Base-by-base conservation (phyloP, 305 asterid species). In the Fraxinus sp. region DNA sequence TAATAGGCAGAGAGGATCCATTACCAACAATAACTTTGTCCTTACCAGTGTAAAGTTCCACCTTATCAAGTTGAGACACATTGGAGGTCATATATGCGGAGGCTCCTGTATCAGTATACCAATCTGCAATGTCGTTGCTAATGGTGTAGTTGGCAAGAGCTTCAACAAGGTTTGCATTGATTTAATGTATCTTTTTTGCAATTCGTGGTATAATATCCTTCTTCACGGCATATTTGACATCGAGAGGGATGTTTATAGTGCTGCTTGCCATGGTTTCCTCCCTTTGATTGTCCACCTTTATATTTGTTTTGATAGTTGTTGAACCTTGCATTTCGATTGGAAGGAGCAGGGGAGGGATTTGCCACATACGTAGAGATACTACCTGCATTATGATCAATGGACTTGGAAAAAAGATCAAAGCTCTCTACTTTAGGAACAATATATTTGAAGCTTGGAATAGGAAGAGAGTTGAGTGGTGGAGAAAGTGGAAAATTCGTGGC, bases 11-110 rank as follows among this genome's bases (percentile, higher is more conserved):
- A 72, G 43, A 46, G 9, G 30, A 59, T 71, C 83, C 77, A 74
- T 83, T 83, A 18, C 83, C 86, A 24, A 84, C 64, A 3, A 24
- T 59, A 0, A 84, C 81, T 14, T 10, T 37, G 9, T 79, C 83
- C n/a, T 14, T 28, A 28, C 81, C 78, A 0, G 71, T 13, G 16
- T 84, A 79, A 0, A 77, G 10, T 2, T 49, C 41, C 1, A 75
- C 3, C 6, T 7, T 5, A 62, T 84, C 84, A 14, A 84, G 75
- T 0, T 26, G 74, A 10, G 57, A 11, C 1, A 35, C 62, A 33
- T 43, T 35, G 5, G 79, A 16, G 3, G 86, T 22, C 81, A 84
- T 84, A 2, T 80, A 76, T 5, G 79, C 59, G 5, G 84, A 74
- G 0, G 86, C 81, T 2, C 83, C 84, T 0, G 75, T 57, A 33